Conservation (phyloP, 2,329 filamentous ascomycete genomes). For the Stagonosporopsis vannaccii region DNA sequence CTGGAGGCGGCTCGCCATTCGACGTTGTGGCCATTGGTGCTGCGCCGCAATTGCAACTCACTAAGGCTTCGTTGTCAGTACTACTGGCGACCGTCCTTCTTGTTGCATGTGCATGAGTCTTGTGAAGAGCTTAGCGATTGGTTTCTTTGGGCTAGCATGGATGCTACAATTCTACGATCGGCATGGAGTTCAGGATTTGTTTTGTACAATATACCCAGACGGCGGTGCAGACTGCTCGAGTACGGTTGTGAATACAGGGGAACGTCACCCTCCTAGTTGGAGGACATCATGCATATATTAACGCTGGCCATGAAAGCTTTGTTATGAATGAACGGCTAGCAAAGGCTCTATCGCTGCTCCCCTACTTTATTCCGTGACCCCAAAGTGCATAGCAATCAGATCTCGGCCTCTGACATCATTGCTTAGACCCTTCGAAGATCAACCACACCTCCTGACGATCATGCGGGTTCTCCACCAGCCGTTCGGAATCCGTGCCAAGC, state of each 20-base stretch:
- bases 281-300: background rate
- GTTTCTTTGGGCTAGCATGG: conserved; percentile 5
- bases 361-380: background rate
- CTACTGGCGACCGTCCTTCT: background rate
- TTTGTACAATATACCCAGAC: conserved; percentile 42
- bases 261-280: background rate
- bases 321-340: conserved; percentile 5
- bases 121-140: background rate
- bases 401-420: background rate
- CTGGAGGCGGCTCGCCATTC: conserved; percentile 57
- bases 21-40: conserved; percentile 42
- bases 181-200: conserved; percentile 27
- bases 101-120: background rate
- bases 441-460: conserved; percentile 15
- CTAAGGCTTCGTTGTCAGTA: background rate
- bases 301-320: conserved; percentile 1
- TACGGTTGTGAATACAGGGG: background rate
- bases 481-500: background rate
- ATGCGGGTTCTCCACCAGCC: background rate
- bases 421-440: background rate
- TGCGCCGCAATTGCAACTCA: conserved; percentile 22
- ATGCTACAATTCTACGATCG: conserved; percentile 1
- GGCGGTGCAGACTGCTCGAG: background rate
- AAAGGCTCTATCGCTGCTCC: background rate
- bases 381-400: background rate